These are phyloP conservation scores for Wallemia mellicola DNA, from an alignment of 1,284 basidiomycete genomes.

Conservation along the genomic window DNA sequence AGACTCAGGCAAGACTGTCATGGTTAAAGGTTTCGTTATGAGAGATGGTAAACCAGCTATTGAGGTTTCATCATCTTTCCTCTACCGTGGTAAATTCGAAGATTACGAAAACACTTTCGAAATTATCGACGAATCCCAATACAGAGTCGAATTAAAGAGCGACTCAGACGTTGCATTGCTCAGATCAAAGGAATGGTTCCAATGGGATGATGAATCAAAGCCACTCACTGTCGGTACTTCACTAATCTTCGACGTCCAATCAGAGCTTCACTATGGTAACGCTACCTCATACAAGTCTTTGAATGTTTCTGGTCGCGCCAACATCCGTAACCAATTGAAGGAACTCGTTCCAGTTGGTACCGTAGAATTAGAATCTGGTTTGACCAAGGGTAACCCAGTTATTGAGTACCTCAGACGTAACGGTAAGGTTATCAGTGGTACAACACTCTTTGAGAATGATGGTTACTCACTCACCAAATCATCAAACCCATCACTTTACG, in stretches of 20 bases:
- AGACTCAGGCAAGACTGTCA: conserved; percentile 74
- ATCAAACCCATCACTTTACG: conserved; percentile 30
- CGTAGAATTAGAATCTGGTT: conserved; percentile 57
- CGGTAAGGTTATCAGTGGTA: conserved; percentile 43
- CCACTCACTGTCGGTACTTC: conserved; percentile 48
- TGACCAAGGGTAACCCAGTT: conserved; percentile 75
- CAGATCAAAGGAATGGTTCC: conserved; percentile 91
- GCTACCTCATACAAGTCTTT: conserved; percentile 5
- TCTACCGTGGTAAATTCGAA: conserved; percentile 76
- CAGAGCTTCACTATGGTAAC: conserved; percentile 39
- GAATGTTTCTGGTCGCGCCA: not conserved
- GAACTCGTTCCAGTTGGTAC: conserved; percentile 59
- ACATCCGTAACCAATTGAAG: conserved; percentile 57
- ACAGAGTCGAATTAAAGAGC: conserved; percentile 40
- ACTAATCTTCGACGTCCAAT: conserved; percentile 65
- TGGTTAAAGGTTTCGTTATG: conserved; percentile 60
- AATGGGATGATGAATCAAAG: conserved; percentile 59
- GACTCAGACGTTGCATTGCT: conserved; percentile 68
- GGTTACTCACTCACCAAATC: conserved; percentile 49
- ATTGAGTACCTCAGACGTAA: conserved; percentile 74
- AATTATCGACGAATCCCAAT: conserved; percentile 60
- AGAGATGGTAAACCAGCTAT: conserved; percentile 50
- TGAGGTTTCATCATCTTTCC: conserved; percentile 78
- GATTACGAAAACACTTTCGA: conserved; percentile 94
- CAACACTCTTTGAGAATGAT: conserved; percentile 46